phyloP scores from a whole-genome alignment of 495 filamentous ascomycete species.

The Hypoxylon rickii region DNA sequence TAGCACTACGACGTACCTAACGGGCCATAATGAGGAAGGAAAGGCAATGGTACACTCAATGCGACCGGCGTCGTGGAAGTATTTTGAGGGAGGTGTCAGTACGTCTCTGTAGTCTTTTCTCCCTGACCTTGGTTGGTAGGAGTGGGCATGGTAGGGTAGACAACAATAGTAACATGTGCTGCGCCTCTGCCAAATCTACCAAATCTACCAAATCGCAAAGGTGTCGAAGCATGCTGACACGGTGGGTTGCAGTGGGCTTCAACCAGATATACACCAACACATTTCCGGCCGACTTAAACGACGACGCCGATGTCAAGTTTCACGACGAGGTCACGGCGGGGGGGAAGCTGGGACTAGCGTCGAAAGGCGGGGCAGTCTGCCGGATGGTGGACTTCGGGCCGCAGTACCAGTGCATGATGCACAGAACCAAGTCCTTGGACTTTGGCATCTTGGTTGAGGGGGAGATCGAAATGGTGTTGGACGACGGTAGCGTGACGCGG shows the following conservation, averaged over 20 bases:
- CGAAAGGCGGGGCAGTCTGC: slow-evolving; percentile 58
- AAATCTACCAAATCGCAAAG: no score
- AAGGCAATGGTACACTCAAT: slow-evolving; percentile 43
- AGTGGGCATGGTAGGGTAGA: no score
- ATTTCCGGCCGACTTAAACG: slow-evolving; percentile 59
- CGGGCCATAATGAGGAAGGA: slow-evolving; percentile 44
- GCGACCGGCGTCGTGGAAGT: slow-evolving; percentile 32
- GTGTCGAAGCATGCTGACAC: background rate
- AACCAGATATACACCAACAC: slow-evolving; percentile 55
- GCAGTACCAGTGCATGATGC: slow-evolving; percentile 60
- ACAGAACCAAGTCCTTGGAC: slow-evolving; percentile 73
- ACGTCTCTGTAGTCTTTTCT: slow-evolving; percentile 1
- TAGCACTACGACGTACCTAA: slow-evolving; percentile 44
- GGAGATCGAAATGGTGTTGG: slow-evolving; percentile 64
- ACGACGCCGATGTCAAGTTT: slow-evolving; percentile 54
- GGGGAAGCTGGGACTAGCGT: slow-evolving; percentile 51
- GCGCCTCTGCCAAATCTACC: no score
- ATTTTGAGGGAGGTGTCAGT: slow-evolving; percentile 27
- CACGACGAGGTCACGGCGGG: slow-evolving; percentile 40
- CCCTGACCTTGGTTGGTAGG: background rate
- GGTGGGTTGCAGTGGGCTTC: slow-evolving; percentile 9
- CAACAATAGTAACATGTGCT: no score
- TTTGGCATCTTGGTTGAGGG: slow-evolving; percentile 82
- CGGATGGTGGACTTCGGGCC: slow-evolving; percentile 67
- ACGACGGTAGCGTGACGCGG: slow-evolving; percentile 57